Conservation (phyloP, 2,329 filamentous ascomycete species). For the Scedosporium boydii region DNA sequence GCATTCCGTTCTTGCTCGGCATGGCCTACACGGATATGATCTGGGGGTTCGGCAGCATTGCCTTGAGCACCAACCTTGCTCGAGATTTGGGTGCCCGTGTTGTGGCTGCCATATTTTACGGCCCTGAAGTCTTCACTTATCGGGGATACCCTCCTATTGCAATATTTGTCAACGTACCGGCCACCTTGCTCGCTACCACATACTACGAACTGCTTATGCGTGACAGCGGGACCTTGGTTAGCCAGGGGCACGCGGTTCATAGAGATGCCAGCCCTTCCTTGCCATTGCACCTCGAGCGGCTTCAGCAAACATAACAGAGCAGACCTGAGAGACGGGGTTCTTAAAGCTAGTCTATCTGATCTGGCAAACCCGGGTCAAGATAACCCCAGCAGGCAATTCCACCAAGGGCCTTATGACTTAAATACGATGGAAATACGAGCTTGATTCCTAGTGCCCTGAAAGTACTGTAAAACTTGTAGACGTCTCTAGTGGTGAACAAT, state of each 20-base stretch:
- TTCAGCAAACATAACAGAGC: background rate
- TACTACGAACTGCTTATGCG: slow-evolving; percentile 48
- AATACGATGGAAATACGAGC: too few species aligned
- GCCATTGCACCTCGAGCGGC: slow-evolving; percentile 28
- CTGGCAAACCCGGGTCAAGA: too few species aligned
- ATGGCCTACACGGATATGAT: slow-evolving; percentile 42
- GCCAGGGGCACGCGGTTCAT: slow-evolving; percentile 37
- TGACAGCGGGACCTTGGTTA: slow-evolving; percentile 41
- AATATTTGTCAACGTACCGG: slow-evolving; percentile 46
- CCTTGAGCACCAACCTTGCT: slow-evolving; percentile 47
- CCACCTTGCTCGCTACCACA: slow-evolving; percentile 42
- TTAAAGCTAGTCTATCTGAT: too few species aligned
- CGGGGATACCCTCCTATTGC: slow-evolving; percentile 38
- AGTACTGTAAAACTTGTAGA: too few species aligned
- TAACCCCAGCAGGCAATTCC: too few species aligned
- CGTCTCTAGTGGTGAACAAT: too few species aligned
- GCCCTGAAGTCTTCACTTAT: slow-evolving; percentile 16
- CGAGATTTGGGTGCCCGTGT: slow-evolving; percentile 49
- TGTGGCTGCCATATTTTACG: slow-evolving; percentile 44
- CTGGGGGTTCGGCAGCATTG: slow-evolving; percentile 47
- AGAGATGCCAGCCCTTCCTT: slow-evolving; percentile 41
- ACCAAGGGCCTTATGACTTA: too few species aligned
- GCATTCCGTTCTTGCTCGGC: slow-evolving; percentile 44
- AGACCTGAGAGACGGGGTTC: too few species aligned
- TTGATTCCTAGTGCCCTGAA: too few species aligned